These are phyloP conservation scores for Trichoderma erinaceum DNA, from an alignment of 495 filamentous ascomycete species.

Conservation along the genomic window DNA sequence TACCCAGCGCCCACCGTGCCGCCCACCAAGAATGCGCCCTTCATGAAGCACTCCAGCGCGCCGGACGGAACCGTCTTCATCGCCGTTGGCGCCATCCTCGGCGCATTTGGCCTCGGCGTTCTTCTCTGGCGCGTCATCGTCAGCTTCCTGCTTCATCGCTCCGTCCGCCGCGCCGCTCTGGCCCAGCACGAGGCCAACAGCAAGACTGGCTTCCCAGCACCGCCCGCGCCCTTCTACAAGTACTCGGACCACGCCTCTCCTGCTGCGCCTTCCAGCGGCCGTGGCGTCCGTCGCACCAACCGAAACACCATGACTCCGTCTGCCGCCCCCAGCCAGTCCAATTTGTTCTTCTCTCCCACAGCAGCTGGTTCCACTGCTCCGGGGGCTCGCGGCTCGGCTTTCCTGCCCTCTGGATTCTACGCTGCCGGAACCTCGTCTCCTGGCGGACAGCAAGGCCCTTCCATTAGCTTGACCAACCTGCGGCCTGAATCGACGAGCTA, in stretches of 20 bases:
- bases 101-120: slow-evolving; percentile 69
- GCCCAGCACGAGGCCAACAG: slow-evolving; percentile 60
- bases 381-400: slow-evolving; percentile 54
- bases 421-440: slow-evolving; percentile 53
- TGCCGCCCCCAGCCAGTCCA: slow-evolving; percentile 44
- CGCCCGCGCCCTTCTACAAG: slow-evolving; percentile 51
- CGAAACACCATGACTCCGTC: slow-evolving; percentile 36
- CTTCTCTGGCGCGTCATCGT: slow-evolving; percentile 84
- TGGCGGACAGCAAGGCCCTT: slow-evolving; percentile 41
- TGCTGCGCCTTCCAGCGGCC: slow-evolving; percentile 47
- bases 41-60: slow-evolving; percentile 85
- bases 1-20: slow-evolving; percentile 67
- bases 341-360: slow-evolving; percentile 92
- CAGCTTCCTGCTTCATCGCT: slow-evolving; percentile 87
- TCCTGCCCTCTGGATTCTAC: slow-evolving; percentile 91
- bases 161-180: slow-evolving; percentile 71
- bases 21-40: slow-evolving; percentile 77
- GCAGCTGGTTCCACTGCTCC: slow-evolving; percentile 47
- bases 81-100: slow-evolving; percentile 80
- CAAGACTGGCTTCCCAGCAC: slow-evolving; percentile 49
- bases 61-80: slow-evolving; percentile 98
- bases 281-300: slow-evolving; percentile 33
- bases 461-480: slow-evolving; percentile 50
- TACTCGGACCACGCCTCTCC: slow-evolving; percentile 52
- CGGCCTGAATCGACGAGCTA: slow-evolving; percentile 48